Evolutionary conservation across 257 asterid genomes (phyloP), one percentile per base, ranked within the genome.

Genomic region (Osmanthus fragrans): DNA sequence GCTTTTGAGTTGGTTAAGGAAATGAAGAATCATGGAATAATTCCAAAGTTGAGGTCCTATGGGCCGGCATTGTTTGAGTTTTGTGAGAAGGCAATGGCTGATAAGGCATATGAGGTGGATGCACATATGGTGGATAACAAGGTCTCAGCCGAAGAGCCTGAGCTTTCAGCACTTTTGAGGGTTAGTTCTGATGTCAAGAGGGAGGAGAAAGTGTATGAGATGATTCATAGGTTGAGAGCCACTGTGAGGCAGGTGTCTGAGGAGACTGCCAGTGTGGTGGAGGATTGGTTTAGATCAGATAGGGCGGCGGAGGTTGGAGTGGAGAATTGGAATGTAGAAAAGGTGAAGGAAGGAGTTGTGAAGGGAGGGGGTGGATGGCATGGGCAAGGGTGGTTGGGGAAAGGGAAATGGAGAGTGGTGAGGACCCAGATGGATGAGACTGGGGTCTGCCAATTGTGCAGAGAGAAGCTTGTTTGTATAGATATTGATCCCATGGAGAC

Each of bases 331-430:
- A 90, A 93, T 81, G 82, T 68, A 37, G 78, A 32, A 80, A 87
- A 83, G 77, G 99, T 96, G 84, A 89, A 80, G 81, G 87, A 81
- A 83, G 98, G 94, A 74, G 79, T 86, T 78, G 74, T 85, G 74
- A 92, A 90, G 81, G 99, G 98, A 74, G 99, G 99, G 71, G 99
- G 99, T 56, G 99, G 99, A 75, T 96, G 99, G 99, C 99, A 96
- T 70, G 98, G 99, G 30, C 94, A 88, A 71, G 99, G 99, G 63
- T 96, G 99, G 99, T 81, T 96, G 87, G 97, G 99, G 65, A 87
- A 69, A 83, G 98, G 97, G 79, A 80, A 81, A 37, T 96, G 98
- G 99, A 88, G 83, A 73, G 97, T 96, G 80, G 85, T 75, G 89
- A 87, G 94, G 82, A 90, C 93, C 8, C 80, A 65, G 54, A 88